Base-by-base conservation (phyloP, 257 asterid genomes). In the Primulina huaijiensis region DNA sequence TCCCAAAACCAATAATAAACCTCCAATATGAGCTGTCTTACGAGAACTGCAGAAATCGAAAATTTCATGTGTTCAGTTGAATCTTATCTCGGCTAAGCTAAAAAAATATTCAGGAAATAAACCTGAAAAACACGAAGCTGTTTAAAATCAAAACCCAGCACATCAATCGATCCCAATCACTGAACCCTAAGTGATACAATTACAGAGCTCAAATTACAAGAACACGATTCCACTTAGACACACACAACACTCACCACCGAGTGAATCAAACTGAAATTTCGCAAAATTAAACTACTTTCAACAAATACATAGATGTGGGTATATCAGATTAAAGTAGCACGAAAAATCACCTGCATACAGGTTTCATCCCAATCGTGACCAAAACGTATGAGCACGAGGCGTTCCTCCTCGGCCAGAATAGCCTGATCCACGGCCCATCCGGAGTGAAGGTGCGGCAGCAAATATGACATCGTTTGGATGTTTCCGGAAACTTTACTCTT, bases 341-440 rank as follows among this genome's bases (percentile, higher is more conserved):
- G 37, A 62, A 2, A 63, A 64, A 21, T 40, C 1, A 92, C 98
- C 97, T 90, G 98, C 98, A 92, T 92, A 62, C 98, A 92, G 53
- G 97, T 87, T 70, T 92, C 98, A 72, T 90, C 98, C 95, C 97
- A 92, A 63, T 92, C 96, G 77, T 90, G 96, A 40, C 96, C 98
- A 80, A 92, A 92, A 11, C 97, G 95, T 74, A 92, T 92, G 78
- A 90, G 75, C 60, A 92, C 97, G 69, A 92, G 97, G 53, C 98
- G 96, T 31, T 92, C 98, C 76, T 92, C 98, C 80, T 92, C 98
- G 65, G 97, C 96, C 16, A 92, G 92, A 50, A 92, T 90, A 10
- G 97, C 89, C 81, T 90, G 97, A 73, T 92, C 98, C 64, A 92
- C 95, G 61, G 97, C 97, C 98, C 98, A 92, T 11, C 98, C 98